These are phyloP conservation scores for Aegilops bicornis DNA, from an alignment of 176 grass and related monocot species.

Conservation along the genomic window DNA sequence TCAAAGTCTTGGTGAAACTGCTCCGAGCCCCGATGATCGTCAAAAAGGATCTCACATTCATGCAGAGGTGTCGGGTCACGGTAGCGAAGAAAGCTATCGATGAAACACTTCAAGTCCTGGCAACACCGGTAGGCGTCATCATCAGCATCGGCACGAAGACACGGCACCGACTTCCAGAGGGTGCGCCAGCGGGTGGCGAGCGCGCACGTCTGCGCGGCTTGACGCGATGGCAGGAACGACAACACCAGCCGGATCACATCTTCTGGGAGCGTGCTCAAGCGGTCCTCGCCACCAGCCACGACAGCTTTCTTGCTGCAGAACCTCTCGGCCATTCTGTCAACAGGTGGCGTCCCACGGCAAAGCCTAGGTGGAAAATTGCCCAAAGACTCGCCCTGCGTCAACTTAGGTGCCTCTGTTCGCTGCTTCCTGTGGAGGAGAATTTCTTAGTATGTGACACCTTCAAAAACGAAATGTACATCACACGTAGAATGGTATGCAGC, in stretches of 20 bases:
- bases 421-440: no score
- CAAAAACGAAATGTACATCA: no score
- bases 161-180: not conserved
- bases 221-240: not conserved
- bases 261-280: not conserved
- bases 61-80: not conserved
- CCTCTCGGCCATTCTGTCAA: not conserved
- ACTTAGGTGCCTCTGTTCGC: no score
- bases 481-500: no score
- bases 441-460: no score
- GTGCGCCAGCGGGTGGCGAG: not conserved
- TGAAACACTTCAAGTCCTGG: not conserved
- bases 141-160: no score
- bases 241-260: not conserved
- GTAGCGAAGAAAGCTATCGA: not conserved
- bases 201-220: not conserved
- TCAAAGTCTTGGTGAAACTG: not conserved
- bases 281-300: not conserved
- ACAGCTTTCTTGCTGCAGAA: not conserved
- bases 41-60: not conserved
- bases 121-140: not conserved
- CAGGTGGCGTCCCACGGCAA: not conserved
- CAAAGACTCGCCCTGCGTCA: no score
- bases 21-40: accelerated
- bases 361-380: not conserved